Evolutionary conservation across 768 basidiomycete genomes (phyloP).

Genomic region (Termitomyces sp.): DNA sequence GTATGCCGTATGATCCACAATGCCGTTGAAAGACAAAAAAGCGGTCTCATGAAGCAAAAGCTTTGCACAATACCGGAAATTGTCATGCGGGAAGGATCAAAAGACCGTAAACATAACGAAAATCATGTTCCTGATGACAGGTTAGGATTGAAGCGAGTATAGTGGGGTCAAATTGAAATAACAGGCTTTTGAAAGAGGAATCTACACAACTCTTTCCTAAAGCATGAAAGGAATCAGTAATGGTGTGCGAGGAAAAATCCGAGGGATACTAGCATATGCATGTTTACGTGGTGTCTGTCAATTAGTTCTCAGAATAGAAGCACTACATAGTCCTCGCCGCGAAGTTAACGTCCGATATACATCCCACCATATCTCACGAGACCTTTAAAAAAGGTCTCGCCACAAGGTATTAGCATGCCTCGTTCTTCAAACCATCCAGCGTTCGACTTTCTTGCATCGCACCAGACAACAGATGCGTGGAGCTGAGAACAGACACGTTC

Average conservation of each 20-base stretch:
- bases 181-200: too few species aligned
- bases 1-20: conserved; percentile 7
- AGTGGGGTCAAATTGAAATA: neutral
- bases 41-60: neutral
- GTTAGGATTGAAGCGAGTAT: neutral
- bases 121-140: neutral
- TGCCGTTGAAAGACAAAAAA: neutral
- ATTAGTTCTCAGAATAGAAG: neutral
- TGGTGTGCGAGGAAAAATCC: neutral
- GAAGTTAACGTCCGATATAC: conserved; percentile 22
- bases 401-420: conserved; percentile 48
- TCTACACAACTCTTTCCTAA: too few species aligned
- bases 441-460: conserved; percentile 43
- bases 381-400: conserved; percentile 49
- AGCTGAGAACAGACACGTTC: conserved; percentile 32
- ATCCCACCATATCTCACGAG: conserved; percentile 57
- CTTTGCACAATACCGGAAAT: neutral
- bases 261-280: neutral
- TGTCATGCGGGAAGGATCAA: too few species aligned
- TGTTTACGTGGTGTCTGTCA: neutral
- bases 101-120: too few species aligned
- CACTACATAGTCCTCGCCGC: neutral
- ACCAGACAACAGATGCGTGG: conserved; percentile 46
- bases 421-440: conserved; percentile 48
- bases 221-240: neutral